Conservation (phyloP, 2,329 filamentous ascomycete genomes). For the Talaromyces islandicus region DNA sequence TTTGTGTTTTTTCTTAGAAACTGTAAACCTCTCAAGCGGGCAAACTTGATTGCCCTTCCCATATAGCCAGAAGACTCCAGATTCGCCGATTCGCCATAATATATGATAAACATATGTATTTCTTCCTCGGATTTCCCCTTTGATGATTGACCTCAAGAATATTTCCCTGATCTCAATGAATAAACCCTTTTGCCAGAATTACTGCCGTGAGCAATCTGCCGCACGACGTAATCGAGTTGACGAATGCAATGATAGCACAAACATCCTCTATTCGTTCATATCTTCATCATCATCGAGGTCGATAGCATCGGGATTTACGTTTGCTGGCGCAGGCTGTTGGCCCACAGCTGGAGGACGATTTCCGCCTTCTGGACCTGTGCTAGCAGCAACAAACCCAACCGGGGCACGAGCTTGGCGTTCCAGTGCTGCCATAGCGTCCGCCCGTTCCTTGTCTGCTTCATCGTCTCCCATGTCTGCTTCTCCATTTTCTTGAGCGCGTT, state of each 20-base stretch:
- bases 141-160: not conserved
- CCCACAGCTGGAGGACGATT: conserved; percentile 40
- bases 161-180: not conserved
- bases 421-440: conserved; percentile 82
- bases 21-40: not conserved
- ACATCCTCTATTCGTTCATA: conserved; percentile 27
- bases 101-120: not conserved
- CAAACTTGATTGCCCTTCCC: not conserved
- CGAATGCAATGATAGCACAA: not conserved
- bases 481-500: conserved; percentile 37
- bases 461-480: conserved; percentile 33
- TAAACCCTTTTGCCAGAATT: not conserved
- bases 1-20: not conserved
- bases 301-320: conserved; percentile 79
- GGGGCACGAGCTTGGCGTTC: conserved; percentile 86
- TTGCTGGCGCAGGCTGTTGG: conserved; percentile 26
- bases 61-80: not conserved
- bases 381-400: conserved; percentile 84
- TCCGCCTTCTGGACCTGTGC: conserved; percentile 62
- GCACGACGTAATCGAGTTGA: not conserved
- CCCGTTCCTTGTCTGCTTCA: conserved; percentile 41
- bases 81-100: not conserved
- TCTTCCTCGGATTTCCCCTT: not conserved
- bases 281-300: conserved; percentile 65
- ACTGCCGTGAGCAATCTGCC: not conserved